phyloP scores from a whole-genome alignment of 1,284 basidiomycete species.

The Cerioporus squamosus region DNA sequence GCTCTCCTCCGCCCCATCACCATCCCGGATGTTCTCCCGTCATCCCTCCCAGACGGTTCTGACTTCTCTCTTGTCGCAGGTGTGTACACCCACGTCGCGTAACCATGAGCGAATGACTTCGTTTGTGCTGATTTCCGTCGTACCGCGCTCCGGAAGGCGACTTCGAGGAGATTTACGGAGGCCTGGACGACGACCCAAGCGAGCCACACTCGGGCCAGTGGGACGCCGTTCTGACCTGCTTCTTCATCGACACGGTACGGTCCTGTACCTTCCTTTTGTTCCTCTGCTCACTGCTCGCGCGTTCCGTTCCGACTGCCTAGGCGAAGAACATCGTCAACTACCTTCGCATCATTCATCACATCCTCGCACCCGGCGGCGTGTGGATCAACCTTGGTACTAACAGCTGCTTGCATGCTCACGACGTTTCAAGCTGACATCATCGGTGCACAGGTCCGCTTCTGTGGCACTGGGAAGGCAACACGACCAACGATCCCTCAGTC shows the following conservation, averaged over 20 bases:
- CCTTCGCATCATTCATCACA: conserved; percentile 78
- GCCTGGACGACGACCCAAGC: conserved; percentile 44
- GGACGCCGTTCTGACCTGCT: conserved; percentile 93
- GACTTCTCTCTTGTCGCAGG: conserved; percentile 79
- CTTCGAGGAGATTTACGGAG: conserved; percentile 91
- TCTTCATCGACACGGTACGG: conserved; percentile 93
- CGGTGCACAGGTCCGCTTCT: conserved; percentile 83
- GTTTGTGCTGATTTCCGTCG: too few relatives aligned
- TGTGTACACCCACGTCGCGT: conserved; percentile 28
- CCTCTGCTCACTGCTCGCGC: not conserved
- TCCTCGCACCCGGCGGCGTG: conserved; percentile 82
- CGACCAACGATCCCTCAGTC: conserved; percentile 78
- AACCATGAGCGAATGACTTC: too few relatives aligned
- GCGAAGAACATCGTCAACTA: conserved; percentile 94
- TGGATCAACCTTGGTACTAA: conserved; percentile 83
- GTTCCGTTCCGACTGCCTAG: too few relatives aligned
- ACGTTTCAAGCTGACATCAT: not conserved
- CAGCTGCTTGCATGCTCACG: not conserved
- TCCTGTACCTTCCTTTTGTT: not conserved
- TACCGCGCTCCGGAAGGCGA: conserved; percentile 62
- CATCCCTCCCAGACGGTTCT: conserved; percentile 61
- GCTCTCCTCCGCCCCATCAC: conserved; percentile 69
- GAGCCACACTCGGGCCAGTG: conserved; percentile 78
- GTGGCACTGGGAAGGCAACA: conserved; percentile 96
- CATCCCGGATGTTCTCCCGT: conserved; percentile 86